Evolutionary conservation across 148 eudicot genomes (phyloP), one percentile per base, ranked within the genome.

Genomic region (Vaccinium vitisidaea): DNA sequence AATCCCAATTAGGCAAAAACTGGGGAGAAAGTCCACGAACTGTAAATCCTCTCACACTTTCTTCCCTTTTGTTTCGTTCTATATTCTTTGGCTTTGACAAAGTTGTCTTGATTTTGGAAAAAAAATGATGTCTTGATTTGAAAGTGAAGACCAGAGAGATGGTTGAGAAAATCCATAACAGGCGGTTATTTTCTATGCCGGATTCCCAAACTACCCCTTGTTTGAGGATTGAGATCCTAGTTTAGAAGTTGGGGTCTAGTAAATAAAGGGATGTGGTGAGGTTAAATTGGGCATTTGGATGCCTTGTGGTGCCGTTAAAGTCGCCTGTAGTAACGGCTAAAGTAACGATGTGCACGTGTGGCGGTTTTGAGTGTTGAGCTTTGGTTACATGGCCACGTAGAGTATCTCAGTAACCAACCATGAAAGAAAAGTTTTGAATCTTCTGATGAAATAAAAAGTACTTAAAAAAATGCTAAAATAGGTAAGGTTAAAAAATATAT

Each of bases 121-220:
- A 43, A 43, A 43, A 43, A 43, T 43, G 46, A 11, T 0, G 74
- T 30, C 43, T 13, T 39, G 74, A 69, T 30, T 30, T 13, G 43
- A 69, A 69, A 69, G 13, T 30, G 8, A n/a, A n/a, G 8, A 67
- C 74, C 30, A 69, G 18, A 7, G 10, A 69, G 43, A 69, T 27
- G 39, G 74, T 69, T 69, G 43, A 27, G 6, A 27, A 27, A 27
- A 69, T 69, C 74, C 74, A 27, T 4, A 30, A 30, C 30, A 39
- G 11, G 74, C 74, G 74, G 74, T 69, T 69, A 69, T 69, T 69
- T 69, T 69, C 36, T 69, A 4, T 30, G 18, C 74, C 74, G 13
- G 74, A 69, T 69, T 69, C 74, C 74, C 18, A 69, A 69, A 69
- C 74, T 69, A 30, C 43, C 74, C 74, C 27, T 30, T 30, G 36